phyloP scores from a whole-genome alignment of 1,139 yeast genomes.

The Fermentozyma sake region DNA sequence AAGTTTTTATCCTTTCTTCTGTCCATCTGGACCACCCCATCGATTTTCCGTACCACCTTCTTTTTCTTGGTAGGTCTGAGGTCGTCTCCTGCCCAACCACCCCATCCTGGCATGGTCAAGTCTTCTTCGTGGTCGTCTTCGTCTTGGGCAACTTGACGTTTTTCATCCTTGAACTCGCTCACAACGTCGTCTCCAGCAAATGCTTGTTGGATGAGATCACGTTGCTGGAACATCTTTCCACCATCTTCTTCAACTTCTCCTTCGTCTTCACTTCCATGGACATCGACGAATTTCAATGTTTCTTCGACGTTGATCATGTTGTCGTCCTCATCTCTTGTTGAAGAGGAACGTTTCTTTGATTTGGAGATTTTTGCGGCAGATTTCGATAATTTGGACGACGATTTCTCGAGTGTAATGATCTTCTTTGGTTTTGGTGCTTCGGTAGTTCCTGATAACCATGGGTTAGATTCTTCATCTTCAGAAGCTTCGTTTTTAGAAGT shows the following conservation, averaged over 20 bases:
- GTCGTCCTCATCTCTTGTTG: slow-evolving; percentile 26
- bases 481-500: slow-evolving; percentile 8
- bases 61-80: slow-evolving; percentile 37
- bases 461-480: slow-evolving; percentile 46
- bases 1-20: slow-evolving; percentile 74
- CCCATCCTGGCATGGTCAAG: slow-evolving; percentile 93
- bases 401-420: slow-evolving; percentile 51
- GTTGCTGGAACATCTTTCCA: slow-evolving; percentile 60
- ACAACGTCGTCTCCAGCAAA: slow-evolving; percentile 97
- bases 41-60: slow-evolving; percentile 60
- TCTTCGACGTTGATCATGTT: slow-evolving; percentile 44
- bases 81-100: slow-evolving; percentile 74
- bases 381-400: slow-evolving; percentile 53
- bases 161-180: slow-evolving; percentile 72
- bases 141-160: slow-evolving; percentile 58
- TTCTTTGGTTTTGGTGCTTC: slow-evolving; percentile 47
- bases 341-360: slow-evolving; percentile 38
- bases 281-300: slow-evolving; percentile 34
- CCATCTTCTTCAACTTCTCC: slow-evolving; percentile 28
- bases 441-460: slow-evolving; percentile 59
- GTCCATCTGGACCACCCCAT: slow-evolving; percentile 68
- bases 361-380: slow-evolving; percentile 49
- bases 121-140: slow-evolving; percentile 90
- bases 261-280: slow-evolving; percentile 27
- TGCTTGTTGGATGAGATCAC: slow-evolving; percentile 80